Evolutionary conservation across 2,329 filamentous ascomycete genomes (phyloP), one percentile per base, ranked within the genome.

Genomic region (Diplodia seriata): DNA sequence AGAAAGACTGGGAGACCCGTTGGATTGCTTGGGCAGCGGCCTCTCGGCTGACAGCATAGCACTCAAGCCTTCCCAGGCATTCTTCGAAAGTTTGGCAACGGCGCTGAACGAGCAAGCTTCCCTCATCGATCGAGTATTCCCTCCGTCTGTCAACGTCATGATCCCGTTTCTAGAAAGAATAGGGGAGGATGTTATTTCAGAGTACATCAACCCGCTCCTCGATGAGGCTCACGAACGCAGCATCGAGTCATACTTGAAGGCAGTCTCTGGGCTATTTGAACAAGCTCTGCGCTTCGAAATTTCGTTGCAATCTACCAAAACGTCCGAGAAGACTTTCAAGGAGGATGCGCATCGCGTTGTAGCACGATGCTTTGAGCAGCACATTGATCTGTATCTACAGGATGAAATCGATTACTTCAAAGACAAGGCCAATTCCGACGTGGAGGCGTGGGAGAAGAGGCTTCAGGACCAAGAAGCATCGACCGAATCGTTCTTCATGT

Each of bases 401-500:
- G 94, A 97, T 76, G 95, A 99, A 80, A 83, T 97, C 36, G 92
- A 94, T 59, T 90, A 89, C 75, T 98, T 98, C 78, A 91, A 90
- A 36, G 86, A 86, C 66, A 87, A 90, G 70, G 92, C 92, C 15
- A 90, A 94, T 69, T 83, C 85, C 1, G 89, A 94, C 74, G 94
- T 99, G 5, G 86, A 83, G 7, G 85, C 88, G 15, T 99, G 95
- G 95, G 94, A 97, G 79, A 93, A 92, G 80, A 92, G 96, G 76
- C 85, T 97, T 38, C 92, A 90, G 0, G 94, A 97, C 73, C 92
- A 97, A 79, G 94, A 97, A 72, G 93, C 92, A 18, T 91, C 90
- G 2, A 90, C 92, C 0, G 95, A 99, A 80, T 95, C 92, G 0
- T 97, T 96, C 76, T 95, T 93, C 81, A 97, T 98, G 94, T 91